Conservation (phyloP, 2,329 filamentous ascomycete genomes). For the Pochonia chlamydosporia region DNA sequence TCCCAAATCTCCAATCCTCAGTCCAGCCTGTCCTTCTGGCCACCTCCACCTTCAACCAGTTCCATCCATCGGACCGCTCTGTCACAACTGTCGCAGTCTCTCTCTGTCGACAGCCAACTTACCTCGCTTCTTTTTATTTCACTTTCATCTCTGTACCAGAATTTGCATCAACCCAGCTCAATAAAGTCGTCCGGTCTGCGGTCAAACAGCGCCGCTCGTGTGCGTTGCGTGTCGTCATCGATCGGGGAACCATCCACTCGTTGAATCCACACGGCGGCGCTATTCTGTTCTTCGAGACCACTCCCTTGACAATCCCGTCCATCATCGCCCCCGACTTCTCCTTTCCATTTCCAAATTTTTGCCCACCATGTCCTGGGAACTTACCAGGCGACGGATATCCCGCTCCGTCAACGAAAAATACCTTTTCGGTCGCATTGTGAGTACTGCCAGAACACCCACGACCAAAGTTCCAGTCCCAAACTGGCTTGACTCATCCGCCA, state of each 20-base stretch:
- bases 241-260: background rate
- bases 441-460: constrained; percentile 27
- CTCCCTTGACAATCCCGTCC: too few relatives aligned
- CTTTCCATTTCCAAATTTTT: background rate
- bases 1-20: too few relatives aligned
- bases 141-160: too few relatives aligned
- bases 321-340: background rate
- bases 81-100: too few relatives aligned
- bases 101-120: too few relatives aligned
- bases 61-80: too few relatives aligned
- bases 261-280: background rate
- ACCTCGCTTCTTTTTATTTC: too few relatives aligned
- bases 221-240: background rate
- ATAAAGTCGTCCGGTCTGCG: too few relatives aligned
- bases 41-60: too few relatives aligned
- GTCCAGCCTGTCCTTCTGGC: too few relatives aligned
- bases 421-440: constrained; percentile 67
- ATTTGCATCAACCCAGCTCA: too few relatives aligned
- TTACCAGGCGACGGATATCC: constrained; percentile 54
- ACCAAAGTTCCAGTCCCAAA: constrained; percentile 1
- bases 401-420: constrained; percentile 60
- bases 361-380: constrained; percentile 50
- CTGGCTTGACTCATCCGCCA: background rate
- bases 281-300: background rate
- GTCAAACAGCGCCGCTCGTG: background rate